Percentiles rank a stretch among this genome's conserved stretches.
Evolutionary conservation across 2,329 filamentous ascomycete species (phyloP).

Genomic region (Fusarium multiceps): DNA sequence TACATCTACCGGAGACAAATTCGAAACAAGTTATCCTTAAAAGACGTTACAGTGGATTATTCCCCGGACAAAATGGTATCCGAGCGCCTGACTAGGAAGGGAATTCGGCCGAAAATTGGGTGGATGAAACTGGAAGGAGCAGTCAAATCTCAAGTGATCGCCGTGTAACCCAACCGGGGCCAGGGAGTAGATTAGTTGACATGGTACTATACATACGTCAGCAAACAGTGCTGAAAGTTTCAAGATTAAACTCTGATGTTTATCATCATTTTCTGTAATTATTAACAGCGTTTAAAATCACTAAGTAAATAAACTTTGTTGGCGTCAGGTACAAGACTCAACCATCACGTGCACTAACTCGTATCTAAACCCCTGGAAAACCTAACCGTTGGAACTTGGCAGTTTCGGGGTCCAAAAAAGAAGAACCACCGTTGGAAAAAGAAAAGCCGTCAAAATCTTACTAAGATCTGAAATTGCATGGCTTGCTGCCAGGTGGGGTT

Average conservation of each 20-base stretch:
- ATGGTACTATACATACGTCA: slow-evolving; percentile 8
- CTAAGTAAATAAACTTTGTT: neutral
- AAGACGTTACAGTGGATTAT: neutral
- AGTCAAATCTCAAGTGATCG: slow-evolving; percentile 23
- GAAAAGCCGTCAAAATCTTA: slow-evolving; percentile 5
- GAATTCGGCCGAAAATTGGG: neutral
- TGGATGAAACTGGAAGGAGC: slow-evolving; percentile 27
- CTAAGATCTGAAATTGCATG: slow-evolving; percentile 21
- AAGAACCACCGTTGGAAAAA: neutral
- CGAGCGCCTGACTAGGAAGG: neutral
- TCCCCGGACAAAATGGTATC: neutral
- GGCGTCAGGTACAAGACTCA: neutral
- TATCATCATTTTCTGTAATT: neutral
- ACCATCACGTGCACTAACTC: neutral
- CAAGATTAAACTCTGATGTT: neutral
- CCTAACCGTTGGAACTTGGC: neutral
- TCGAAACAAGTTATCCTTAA: neutral
- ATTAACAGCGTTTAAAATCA: neutral
- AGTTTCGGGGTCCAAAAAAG: neutral
- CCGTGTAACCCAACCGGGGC: neutral
- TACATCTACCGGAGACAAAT: neutral
- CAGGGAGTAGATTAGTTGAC: slow-evolving; percentile 3
- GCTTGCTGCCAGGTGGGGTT: slow-evolving; percentile 10
- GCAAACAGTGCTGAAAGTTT: slow-evolving; percentile 24
- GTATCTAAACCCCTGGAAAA: neutral